A percentile compares a stretch with the other conserved stretches of the same genome.
Conservation (phyloP, 306 rosid species). For the Quercus variabilis region DNA sequence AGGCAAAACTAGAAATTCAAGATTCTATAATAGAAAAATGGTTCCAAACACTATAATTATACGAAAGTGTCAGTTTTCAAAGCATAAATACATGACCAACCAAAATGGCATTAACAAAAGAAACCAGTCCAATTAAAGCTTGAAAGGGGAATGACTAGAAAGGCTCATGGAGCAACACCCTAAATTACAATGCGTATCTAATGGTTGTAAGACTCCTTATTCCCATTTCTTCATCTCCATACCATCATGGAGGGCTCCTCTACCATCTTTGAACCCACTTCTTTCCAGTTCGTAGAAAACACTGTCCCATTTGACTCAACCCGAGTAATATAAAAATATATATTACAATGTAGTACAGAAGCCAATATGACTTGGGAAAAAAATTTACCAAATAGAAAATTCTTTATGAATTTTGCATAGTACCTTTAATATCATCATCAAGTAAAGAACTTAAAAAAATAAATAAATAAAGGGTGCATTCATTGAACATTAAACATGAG, state of each 20-base stretch:
- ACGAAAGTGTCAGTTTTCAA: not conserved
- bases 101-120: not conserved
- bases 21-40: not conserved
- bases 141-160: not conserved
- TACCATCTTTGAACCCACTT: slow-evolving; percentile 83
- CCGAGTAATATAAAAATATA: slow-evolving; percentile 24
- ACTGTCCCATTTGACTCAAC: slow-evolving; percentile 90
- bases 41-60: not conserved
- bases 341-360: not conserved
- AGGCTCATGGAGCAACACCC: slow-evolving; percentile 21
- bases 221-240: slow-evolving; percentile 96
- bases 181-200: not conserved
- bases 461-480: not conserved
- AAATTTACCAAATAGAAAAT: not conserved
- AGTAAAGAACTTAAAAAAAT: not conserved
- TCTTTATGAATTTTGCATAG: not conserved
- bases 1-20: not conserved
- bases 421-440: not conserved
- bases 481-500: not conserved
- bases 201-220: not conserved
- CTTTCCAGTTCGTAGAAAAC: slow-evolving; percentile 94
- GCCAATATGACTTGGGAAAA: not conserved
- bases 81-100: not conserved
- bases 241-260: slow-evolving; percentile 95
- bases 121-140: not conserved